A percentile compares a stretch with the other conserved stretches of the same genome.
Evolutionary conservation across 2,329 filamentous ascomycete genomes (phyloP).

Genomic region (Nannizzia gypsea): DNA sequence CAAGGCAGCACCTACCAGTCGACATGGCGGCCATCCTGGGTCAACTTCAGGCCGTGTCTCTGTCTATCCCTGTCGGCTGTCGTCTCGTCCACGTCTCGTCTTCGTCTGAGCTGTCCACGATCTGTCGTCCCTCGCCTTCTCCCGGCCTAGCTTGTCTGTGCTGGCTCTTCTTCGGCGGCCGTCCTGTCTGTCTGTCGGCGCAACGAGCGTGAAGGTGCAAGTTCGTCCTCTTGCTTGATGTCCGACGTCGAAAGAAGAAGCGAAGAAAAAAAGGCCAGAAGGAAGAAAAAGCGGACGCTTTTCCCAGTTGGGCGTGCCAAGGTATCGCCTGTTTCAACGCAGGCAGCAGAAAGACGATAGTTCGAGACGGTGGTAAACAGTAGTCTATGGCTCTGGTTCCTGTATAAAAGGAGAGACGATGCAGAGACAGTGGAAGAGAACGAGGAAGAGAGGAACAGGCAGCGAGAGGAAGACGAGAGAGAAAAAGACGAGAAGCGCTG

Average conservation of each 20-base stretch:
- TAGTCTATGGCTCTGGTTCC: too few species aligned
- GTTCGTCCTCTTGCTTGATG: background rate
- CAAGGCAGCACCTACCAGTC: background rate
- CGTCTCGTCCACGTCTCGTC: background rate
- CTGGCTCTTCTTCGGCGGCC: background rate
- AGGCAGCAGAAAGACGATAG: background rate
- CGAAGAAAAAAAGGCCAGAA: background rate
- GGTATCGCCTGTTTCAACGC: background rate
- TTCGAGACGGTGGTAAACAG: background rate
- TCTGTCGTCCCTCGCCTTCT: background rate
- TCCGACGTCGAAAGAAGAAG: background rate
- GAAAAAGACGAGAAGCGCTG: background rate
- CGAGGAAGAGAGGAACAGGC: background rate
- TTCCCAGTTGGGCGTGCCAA: background rate
- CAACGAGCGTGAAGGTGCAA: background rate
- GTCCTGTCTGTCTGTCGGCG: background rate
- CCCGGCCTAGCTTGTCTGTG: background rate
- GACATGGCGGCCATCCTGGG: background rate
- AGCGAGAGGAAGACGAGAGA: background rate
- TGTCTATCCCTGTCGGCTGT: background rate
- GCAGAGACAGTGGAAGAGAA: background rate
- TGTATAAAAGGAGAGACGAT: background rate
- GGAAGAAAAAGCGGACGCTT: background rate
- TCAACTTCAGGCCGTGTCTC: background rate
- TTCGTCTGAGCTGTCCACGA: background rate